phyloP scores from a whole-genome alignment of 371 early-diverging fungal species.

The Mucor indicus region DNA sequence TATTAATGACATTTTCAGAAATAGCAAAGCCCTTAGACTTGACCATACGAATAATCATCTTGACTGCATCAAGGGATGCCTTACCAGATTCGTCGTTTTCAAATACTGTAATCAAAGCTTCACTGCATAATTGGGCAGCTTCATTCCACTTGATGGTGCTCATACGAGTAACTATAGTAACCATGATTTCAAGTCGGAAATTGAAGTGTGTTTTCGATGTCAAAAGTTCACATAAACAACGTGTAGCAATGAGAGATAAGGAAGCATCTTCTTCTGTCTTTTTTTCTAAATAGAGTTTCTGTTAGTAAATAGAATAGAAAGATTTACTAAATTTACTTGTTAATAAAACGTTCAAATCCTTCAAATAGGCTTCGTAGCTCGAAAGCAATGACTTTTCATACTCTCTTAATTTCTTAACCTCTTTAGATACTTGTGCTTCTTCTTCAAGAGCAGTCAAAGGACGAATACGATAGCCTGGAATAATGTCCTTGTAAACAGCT shows the following conservation, averaged over 20 bases:
- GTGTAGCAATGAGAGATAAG: conserved; percentile 57
- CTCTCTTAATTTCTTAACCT: conserved; percentile 81
- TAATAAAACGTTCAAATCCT: conserved; percentile 53
- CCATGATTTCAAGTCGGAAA: conserved; percentile 85
- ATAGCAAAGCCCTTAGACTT: conserved; percentile 79
- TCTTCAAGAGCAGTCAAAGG: conserved; percentile 80
- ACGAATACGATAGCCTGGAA: conserved; percentile 94
- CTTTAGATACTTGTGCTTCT: conserved; percentile 75
- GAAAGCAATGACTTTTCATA: conserved; percentile 80
- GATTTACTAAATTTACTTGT: conserved; percentile 22
- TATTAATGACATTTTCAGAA: conserved; percentile 62
- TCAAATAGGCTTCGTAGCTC: conserved; percentile 82
- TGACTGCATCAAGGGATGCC: conserved; percentile 80
- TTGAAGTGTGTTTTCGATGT: conserved; percentile 87
- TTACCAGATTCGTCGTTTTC: conserved; percentile 83
- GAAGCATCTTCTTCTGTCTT: conserved; percentile 43
- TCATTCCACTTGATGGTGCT: conserved; percentile 53
- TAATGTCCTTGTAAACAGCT: conserved; percentile 89
- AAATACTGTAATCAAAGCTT: conserved; percentile 75
- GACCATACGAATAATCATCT: conserved; percentile 79
- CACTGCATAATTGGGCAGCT: conserved; percentile 69
- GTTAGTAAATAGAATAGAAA: too few species aligned
- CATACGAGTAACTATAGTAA: conserved; percentile 73
- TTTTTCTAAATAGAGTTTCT: conserved; percentile 9
- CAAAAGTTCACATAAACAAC: conserved; percentile 76